Evolutionary conservation across 148 eudicot genomes (phyloP).

Genomic region (Amaranthus cruentus): DNA sequence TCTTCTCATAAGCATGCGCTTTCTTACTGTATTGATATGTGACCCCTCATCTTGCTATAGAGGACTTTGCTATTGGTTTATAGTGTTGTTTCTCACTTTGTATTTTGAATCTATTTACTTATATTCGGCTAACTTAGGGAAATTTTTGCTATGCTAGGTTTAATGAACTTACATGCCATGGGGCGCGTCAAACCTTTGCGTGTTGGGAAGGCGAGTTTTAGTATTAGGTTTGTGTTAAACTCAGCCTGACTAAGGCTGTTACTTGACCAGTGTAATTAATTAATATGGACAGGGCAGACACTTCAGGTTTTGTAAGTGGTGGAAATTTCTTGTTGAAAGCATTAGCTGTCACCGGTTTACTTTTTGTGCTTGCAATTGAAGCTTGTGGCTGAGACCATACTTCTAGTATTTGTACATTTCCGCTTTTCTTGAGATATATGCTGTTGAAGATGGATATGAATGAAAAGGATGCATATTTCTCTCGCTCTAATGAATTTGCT

Average conservation of each 20-base stretch:
- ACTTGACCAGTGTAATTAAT: constrained; percentile 8
- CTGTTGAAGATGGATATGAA: constrained; percentile 48
- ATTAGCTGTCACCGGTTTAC: constrained; percentile 30
- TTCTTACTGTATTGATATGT: background rate
- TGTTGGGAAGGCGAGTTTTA: background rate
- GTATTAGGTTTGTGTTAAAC: constrained; percentile 11
- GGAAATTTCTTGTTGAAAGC: constrained; percentile 43
- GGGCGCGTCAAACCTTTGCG: constrained; percentile 7
- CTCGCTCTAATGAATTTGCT: constrained; percentile 30
- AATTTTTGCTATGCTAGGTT: constrained; percentile 2
- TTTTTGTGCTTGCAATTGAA: constrained; percentile 28
- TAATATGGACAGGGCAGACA: constrained; percentile 72
- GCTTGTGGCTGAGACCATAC: constrained; percentile 27
- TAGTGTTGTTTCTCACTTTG: background rate
- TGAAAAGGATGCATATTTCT: constrained; percentile 26
- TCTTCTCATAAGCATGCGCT: background rate
- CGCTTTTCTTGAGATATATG: constrained; percentile 12
- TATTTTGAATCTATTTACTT: background rate
- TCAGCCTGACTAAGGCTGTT: constrained; percentile 6
- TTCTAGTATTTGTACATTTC: constrained; percentile 21
- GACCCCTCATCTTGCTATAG: background rate
- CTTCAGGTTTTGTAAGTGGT: constrained; percentile 85
- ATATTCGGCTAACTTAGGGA: background rate
- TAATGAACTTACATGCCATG: background rate
- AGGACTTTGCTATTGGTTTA: background rate